Evolutionary conservation across 441 rosid species (phyloP).

Genomic region (Rhodomyrtus psidioides): DNA sequence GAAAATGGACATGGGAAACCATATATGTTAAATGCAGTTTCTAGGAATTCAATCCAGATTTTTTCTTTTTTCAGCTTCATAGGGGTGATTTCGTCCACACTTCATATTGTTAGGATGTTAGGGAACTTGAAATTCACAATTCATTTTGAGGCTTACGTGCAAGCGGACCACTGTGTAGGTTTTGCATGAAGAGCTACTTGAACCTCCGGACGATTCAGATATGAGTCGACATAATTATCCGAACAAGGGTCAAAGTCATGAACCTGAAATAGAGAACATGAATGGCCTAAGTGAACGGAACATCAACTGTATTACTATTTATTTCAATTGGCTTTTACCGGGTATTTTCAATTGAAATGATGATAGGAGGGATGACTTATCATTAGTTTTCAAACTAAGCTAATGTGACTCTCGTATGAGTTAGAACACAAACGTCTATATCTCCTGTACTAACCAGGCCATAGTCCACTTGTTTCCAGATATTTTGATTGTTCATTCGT

Average conservation of each 20-base stretch:
- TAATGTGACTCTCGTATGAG: background rate
- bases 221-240: constrained; percentile 12
- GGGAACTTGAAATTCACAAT: background rate
- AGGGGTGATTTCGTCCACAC: background rate
- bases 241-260: constrained; percentile 32
- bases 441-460: background rate
- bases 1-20: background rate
- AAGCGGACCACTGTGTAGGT: constrained; percentile 18
- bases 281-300: background rate
- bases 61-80: background rate
- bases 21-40: background rate
- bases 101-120: too few relatives aligned
- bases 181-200: constrained; percentile 32
- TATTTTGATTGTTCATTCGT: background rate
- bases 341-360: background rate
- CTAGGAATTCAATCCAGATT: background rate
- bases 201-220: constrained; percentile 28
- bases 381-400: background rate
- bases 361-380: background rate
- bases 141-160: constrained; percentile 12
- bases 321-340: background rate
- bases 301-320: background rate
- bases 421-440: background rate
- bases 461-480: background rate
- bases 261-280: constrained; percentile 1